Conservation (phyloP, 148 eudicot species). For the Arbutus unedo region DNA sequence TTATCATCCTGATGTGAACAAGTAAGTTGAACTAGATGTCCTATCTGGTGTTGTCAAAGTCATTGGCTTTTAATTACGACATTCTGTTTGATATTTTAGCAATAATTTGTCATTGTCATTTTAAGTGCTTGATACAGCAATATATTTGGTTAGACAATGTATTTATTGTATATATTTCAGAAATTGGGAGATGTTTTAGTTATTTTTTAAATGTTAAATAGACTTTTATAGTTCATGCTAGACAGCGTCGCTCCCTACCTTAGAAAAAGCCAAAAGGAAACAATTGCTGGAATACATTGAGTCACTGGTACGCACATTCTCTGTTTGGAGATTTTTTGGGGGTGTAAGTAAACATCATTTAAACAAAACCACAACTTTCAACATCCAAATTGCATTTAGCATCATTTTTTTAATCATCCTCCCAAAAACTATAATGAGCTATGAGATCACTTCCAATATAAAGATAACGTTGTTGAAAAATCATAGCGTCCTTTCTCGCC, state of each 20-base stretch:
- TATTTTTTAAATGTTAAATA: neutral
- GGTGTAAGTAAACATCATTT: too few species aligned
- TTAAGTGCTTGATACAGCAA: neutral
- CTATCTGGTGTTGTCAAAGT: slow-evolving; percentile 4
- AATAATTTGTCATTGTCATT: neutral
- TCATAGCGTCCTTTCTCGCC: too few species aligned
- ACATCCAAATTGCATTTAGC: too few species aligned
- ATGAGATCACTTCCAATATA: too few species aligned
- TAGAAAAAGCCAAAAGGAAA: neutral
- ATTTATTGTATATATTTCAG: neutral
- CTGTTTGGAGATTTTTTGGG: too few species aligned
- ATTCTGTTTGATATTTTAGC: neutral
- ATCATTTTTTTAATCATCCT: too few species aligned
- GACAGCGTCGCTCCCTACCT: neutral
- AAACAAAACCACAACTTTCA: too few species aligned
- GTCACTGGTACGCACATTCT: too few species aligned
- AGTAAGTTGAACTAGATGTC: slow-evolving; percentile 49
- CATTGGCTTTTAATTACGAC: neutral
- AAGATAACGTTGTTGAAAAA: too few species aligned
- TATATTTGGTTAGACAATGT: neutral
- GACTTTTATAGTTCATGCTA: neutral
- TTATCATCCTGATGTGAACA: slow-evolving; percentile 97
- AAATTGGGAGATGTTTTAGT: neutral
- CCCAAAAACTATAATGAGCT: too few species aligned
- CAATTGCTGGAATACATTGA: neutral